Evolutionary conservation across 305 asterid species (phyloP), one percentile per base, ranked within the genome.

Genomic region (Fraxinus albicans): DNA sequence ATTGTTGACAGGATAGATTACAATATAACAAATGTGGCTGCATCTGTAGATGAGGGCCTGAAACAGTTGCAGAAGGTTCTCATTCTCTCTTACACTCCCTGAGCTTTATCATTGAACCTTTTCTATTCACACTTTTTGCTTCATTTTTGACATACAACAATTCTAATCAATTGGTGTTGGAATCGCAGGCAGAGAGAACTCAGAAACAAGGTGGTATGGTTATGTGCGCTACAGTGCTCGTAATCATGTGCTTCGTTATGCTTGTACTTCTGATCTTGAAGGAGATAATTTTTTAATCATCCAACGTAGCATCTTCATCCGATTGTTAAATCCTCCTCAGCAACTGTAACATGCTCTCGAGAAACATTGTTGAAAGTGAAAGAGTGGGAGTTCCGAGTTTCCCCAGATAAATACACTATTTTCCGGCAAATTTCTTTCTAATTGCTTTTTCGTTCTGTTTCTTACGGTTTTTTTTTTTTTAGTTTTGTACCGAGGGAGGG

Each of bases 1-100:
- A 94, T 97, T 63, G 98, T 97, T 38, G 99, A 97, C 86, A 92
- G 99, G 91, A 95, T 97, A 75, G 99, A 97, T 89, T 87, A 94
- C 92, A 95, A 95, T 85, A 91, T 95, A 86, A 95, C 97, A 88
- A 94, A 94, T 84, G 99, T 97, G 80, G 93, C 97, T 72, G 97
- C 97, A 84, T 89, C 99, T 35, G 99, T 97, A 40, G 98, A 97
- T 86, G 99, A 97, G 19, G 99, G 99, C 82, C 88, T 95, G 85
- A 97, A 95, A 89, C 99, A 97, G 88, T 93, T 95, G 60, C 84
- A 93, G 88, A 97, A 97, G 99, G 99, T 97, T 77, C 77, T 58
- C 33, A 25, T 80, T 73, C 65, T 81, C 55, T 77, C 65, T 86
- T 81, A 8, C 34, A 36, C 34, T 40, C 50, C 42, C 85, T 19